Percentiles rank a stretch among this genome's conserved stretches.
Evolutionary conservation across 306 rosid species (phyloP).

Genomic region (Trifolium repens): DNA sequence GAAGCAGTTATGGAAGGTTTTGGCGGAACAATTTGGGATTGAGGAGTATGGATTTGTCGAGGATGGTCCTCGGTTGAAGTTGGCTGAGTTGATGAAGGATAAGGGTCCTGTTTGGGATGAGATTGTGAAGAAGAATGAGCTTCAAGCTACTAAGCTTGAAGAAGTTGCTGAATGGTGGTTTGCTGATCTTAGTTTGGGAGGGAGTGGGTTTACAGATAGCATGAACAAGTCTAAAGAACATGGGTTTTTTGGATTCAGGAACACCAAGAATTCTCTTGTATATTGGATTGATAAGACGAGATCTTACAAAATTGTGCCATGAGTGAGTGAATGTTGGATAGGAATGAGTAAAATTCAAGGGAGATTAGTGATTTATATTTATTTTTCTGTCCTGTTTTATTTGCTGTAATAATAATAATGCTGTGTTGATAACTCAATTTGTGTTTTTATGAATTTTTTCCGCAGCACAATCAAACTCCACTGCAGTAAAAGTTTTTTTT

Average conservation of each 20-base stretch:
- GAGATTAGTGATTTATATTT: background rate
- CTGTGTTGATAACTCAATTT: background rate
- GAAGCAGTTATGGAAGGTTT: constrained; percentile 71
- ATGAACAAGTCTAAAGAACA: constrained; percentile 75
- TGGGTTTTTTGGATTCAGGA: constrained; percentile 72
- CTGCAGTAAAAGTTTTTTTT: background rate
- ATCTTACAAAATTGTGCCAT: constrained; percentile 65
- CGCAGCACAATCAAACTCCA: background rate
- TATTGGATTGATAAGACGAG: constrained; percentile 64
- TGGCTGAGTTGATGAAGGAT: constrained; percentile 60
- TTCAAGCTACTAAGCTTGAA: constrained; percentile 49
- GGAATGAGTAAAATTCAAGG: background rate
- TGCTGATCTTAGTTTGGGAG: constrained; percentile 40
- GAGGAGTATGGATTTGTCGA: constrained; percentile 66
- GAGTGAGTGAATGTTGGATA: background rate
- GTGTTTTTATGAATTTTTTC: background rate
- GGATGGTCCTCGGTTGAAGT: constrained; percentile 42
- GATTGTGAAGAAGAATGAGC: constrained; percentile 59
- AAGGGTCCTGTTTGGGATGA: constrained; percentile 68
- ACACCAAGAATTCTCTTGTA: constrained; percentile 60
- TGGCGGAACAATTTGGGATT: constrained; percentile 70
- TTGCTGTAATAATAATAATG: background rate
- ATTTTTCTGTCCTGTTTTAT: background rate
- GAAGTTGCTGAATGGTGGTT: constrained; percentile 70
- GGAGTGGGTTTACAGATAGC: constrained; percentile 26